Percentiles rank a stretch among this genome's conserved stretches.
These are phyloP conservation scores for Lactuca saligna DNA, from an alignment of 129 eudicot genomes.

Conservation along the genomic window DNA sequence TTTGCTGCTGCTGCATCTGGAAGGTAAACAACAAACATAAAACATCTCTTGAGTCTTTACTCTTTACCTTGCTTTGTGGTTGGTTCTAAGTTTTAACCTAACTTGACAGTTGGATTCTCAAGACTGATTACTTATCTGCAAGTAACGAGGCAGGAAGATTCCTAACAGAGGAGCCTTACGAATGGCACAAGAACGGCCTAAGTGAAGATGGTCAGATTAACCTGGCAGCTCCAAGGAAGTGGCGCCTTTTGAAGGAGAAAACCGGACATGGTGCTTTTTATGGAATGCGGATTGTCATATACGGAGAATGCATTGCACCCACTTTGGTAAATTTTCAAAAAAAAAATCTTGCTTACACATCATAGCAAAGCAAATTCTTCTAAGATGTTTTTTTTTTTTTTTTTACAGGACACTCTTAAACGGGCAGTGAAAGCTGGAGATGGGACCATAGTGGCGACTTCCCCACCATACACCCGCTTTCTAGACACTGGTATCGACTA, in stretches of 20 bases:
- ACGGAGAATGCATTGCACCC: constrained; percentile 98
- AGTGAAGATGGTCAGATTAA: constrained; percentile 83
- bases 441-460: constrained; percentile 90
- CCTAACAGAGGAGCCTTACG: constrained; percentile 81
- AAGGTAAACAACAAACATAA: constrained; percentile 42
- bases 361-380: background rate
- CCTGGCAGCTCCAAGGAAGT: constrained; percentile 91
- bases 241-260: constrained; percentile 86
- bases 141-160: constrained; percentile 75
- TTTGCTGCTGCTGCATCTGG: constrained; percentile 99
- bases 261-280: constrained; percentile 91
- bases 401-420: constrained; percentile 79
- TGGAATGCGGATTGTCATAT: constrained; percentile 76
- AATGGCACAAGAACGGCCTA: constrained; percentile 79
- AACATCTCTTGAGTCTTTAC: background rate
- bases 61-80: too few species aligned
- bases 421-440: constrained; percentile 96
- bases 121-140: constrained; percentile 81
- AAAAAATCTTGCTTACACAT: too few species aligned
- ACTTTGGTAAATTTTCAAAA: constrained; percentile 52
- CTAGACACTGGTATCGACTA: constrained; percentile 60
- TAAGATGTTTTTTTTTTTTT: background rate
- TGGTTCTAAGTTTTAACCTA: background rate
- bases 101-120: constrained; percentile 86
- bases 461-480: constrained; percentile 93